Evolutionary conservation across 108 stramenopile genomes (phyloP).

Genomic region (Ochromonas danica): DNA sequence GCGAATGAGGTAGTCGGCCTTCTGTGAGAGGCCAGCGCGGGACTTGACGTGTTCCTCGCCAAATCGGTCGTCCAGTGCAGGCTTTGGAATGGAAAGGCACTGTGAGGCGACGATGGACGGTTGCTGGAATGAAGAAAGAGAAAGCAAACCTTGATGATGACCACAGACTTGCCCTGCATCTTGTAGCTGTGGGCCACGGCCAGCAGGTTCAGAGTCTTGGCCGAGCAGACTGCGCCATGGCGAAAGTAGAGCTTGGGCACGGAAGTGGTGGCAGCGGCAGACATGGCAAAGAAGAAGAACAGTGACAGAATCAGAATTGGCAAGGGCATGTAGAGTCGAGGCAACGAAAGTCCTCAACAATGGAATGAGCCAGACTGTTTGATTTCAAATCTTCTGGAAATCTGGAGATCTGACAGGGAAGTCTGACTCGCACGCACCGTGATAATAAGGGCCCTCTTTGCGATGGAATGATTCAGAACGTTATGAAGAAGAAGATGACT

Average conservation of each 20-base stretch:
- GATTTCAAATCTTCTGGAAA: too few relatives aligned
- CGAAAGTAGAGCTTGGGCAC: constrained; percentile 21
- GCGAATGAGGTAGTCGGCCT: background rate
- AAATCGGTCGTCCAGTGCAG: constrained; percentile 21
- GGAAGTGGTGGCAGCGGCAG: too few relatives aligned
- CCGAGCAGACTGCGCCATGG: constrained; percentile 10
- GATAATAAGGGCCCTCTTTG: too few relatives aligned
- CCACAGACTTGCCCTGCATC: background rate
- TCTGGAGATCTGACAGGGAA: too few relatives aligned
- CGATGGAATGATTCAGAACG: too few relatives aligned
- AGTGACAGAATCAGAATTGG: too few relatives aligned
- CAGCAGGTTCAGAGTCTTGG: constrained; percentile 33
- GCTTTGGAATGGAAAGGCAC: background rate
- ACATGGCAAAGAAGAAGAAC: too few relatives aligned
- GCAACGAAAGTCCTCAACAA: too few relatives aligned
- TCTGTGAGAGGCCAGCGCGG: constrained; percentile 15
- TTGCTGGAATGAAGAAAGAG: background rate
- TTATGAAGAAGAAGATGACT: too few relatives aligned
- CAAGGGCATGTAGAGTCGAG: too few relatives aligned
- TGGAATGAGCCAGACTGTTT: too few relatives aligned
- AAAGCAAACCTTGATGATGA: constrained; percentile 18
- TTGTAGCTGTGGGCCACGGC: constrained; percentile 27
- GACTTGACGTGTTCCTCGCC: background rate
- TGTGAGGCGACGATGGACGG: background rate
- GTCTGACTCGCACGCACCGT: too few relatives aligned